phyloP scores from a whole-genome alignment of 192 early-diverging fungal genomes.

The Ramicandelaber brevisporus region DNA sequence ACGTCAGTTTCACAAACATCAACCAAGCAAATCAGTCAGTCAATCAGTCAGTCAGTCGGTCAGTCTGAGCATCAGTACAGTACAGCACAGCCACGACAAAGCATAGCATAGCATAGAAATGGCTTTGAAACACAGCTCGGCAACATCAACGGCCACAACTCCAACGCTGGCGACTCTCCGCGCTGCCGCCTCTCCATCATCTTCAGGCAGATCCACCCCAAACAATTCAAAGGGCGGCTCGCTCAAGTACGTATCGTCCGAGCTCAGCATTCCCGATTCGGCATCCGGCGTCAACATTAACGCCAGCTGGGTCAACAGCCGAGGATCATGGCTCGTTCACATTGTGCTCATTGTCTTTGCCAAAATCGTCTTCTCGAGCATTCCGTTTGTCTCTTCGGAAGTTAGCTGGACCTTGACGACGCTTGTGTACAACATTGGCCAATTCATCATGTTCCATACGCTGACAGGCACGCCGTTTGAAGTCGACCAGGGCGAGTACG shows the following conservation, averaged over 20 bases:
- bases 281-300: no score
- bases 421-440: constrained; percentile 70
- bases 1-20: neutral
- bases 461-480: constrained; percentile 89
- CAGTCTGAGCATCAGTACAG: neutral
- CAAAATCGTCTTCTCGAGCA: constrained; percentile 49
- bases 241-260: neutral
- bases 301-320: no score
- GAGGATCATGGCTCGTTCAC: constrained; percentile 84
- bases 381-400: constrained; percentile 80
- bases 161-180: no score
- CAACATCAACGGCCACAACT: no score
- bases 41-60: neutral
- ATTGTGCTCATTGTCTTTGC: constrained; percentile 56
- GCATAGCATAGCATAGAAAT: no score
- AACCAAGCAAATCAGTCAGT: neutral
- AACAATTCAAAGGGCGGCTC: no score
- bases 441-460: constrained; percentile 96
- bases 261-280: neutral
- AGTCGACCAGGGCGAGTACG: constrained; percentile 77
- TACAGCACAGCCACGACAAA: no score
- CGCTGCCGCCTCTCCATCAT: no score
- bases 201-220: no score
- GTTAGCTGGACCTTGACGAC: constrained; percentile 93
- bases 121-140: no score